Conservation (phyloP, 2,329 filamentous ascomycete genomes). For the Clarireedia sp. region DNA sequence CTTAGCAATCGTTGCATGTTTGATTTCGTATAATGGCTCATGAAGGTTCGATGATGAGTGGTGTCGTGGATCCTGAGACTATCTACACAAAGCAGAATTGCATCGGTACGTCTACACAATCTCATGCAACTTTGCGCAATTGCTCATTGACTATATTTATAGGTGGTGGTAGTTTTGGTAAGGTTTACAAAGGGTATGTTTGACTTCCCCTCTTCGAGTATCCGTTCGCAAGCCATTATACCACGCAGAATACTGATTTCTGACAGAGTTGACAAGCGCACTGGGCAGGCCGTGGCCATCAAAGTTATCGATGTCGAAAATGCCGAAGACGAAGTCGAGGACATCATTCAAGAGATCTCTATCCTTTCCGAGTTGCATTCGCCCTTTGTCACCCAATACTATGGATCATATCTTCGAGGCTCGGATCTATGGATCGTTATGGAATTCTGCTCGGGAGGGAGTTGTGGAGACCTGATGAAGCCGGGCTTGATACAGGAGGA, state of each 20-base stretch:
- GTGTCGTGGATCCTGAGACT: slow-evolving; percentile 71
- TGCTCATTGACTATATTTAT: slow-evolving; percentile 21
- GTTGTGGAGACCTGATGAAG: slow-evolving; percentile 93
- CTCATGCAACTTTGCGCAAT: slow-evolving; percentile 9
- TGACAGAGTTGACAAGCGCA: slow-evolving; percentile 78
- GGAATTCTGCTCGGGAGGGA: slow-evolving; percentile 97
- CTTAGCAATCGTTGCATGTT: background rate
- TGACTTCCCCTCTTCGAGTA: background rate
- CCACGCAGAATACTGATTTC: slow-evolving; percentile 15
- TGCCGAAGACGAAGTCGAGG: slow-evolving; percentile 97
- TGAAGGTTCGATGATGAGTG: slow-evolving; percentile 32
- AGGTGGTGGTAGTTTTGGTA: slow-evolving; percentile 97
- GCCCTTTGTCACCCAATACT: slow-evolving; percentile 94
- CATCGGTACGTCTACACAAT: slow-evolving; percentile 52
- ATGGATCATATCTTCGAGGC: slow-evolving; percentile 92
- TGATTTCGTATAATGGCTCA: slow-evolving; percentile 23
- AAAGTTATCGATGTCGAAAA: slow-evolving; percentile 99
- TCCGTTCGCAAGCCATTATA: background rate
- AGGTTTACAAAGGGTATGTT: slow-evolving; percentile 90
- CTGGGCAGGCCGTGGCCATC: slow-evolving; percentile 89
- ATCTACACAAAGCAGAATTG: slow-evolving; percentile 91
- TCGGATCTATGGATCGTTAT: slow-evolving; percentile 99
- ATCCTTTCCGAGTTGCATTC: slow-evolving; percentile 95
- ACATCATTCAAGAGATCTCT: slow-evolving; percentile 98
- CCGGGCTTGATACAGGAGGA: slow-evolving; percentile 86